These are phyloP conservation scores for Aspergillus texensis DNA, from an alignment of 2,329 filamentous ascomycete species.

Conservation along the genomic window DNA sequence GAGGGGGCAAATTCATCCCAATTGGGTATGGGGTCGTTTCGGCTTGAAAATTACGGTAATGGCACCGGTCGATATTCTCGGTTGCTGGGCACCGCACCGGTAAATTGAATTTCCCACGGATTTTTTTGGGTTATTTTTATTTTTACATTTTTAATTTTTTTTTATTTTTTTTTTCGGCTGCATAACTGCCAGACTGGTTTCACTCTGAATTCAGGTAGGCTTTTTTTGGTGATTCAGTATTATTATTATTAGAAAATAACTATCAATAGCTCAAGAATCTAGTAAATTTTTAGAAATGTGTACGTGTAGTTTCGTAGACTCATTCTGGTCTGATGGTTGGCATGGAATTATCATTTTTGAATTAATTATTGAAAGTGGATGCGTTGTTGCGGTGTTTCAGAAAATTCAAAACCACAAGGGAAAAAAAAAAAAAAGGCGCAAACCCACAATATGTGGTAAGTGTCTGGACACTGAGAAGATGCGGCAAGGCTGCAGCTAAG, in stretches of 20 bases:
- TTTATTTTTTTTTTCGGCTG: neutral
- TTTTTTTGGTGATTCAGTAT: neutral
- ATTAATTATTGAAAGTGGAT: conserved; percentile 2
- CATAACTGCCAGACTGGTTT: neutral
- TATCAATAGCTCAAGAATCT: neutral
- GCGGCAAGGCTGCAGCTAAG: conserved; percentile 19
- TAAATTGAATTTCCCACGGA: conserved; percentile 9
- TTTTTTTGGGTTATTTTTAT: neutral
- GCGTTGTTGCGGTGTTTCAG: conserved; percentile 6
- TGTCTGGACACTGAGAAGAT: conserved; percentile 7
- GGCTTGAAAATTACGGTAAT: conserved; percentile 21
- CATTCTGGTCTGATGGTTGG: neutral
- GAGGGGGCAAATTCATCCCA: conserved; percentile 18
- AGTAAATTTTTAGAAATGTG: neutral
- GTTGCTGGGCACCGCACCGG: conserved; percentile 10
- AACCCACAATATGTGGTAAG: neutral
- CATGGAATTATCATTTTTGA: neutral
- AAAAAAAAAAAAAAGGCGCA: conserved; percentile 2
- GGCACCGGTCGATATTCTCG: conserved; percentile 8
- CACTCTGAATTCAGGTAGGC: neutral
- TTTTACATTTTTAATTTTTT: neutral
- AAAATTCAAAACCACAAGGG: conserved; percentile 9
- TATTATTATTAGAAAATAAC: too few species aligned
- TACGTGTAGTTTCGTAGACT: neutral
- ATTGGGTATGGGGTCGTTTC: conserved; percentile 8